Percentiles rank a stretch among this genome's conserved stretches.
phyloP scores from a whole-genome alignment of 1,139 yeast genomes.

The Geotrichum macrosporum region DNA sequence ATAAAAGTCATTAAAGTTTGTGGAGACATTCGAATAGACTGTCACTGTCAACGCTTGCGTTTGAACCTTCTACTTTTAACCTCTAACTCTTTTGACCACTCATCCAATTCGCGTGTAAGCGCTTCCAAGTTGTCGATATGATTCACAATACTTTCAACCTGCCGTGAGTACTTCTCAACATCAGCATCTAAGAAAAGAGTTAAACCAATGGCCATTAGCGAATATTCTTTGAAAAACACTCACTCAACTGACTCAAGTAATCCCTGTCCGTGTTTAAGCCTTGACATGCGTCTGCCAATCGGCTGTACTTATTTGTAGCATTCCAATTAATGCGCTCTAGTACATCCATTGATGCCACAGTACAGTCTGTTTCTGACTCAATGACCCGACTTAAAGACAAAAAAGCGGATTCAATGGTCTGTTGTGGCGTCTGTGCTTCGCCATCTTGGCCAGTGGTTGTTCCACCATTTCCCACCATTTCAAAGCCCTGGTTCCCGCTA shows the following conservation, averaged over 20 bases:
- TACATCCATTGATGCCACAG: constrained; percentile 34
- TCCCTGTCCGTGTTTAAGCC: constrained; percentile 29
- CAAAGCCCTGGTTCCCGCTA: too few relatives aligned
- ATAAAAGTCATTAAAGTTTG: background rate
- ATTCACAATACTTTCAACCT: constrained; percentile 45
- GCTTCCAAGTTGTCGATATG: constrained; percentile 46
- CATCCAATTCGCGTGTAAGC: constrained; percentile 53
- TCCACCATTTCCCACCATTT: background rate
- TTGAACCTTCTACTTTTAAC: constrained; percentile 37
- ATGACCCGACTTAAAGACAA: constrained; percentile 27
- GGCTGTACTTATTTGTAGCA: constrained; percentile 31
- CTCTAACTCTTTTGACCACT: constrained; percentile 55
- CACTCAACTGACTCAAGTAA: constrained; percentile 18
- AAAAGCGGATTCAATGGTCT: constrained; percentile 23
- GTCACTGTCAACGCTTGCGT: constrained; percentile 7
- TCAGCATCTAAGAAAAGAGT: constrained; percentile 34
- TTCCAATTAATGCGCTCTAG: constrained; percentile 36
- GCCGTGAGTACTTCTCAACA: constrained; percentile 34
- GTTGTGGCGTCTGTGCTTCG: constrained; percentile 10
- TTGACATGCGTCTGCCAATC: constrained; percentile 33
- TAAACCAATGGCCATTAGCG: too few relatives aligned
- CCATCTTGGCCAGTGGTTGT: background rate
- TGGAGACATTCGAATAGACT: background rate
- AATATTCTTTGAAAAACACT: background rate
- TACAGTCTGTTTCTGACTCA: constrained; percentile 37